Evolutionary conservation across 495 filamentous ascomycete genomes (phyloP).

Genomic region (Daldinia caldariorum): DNA sequence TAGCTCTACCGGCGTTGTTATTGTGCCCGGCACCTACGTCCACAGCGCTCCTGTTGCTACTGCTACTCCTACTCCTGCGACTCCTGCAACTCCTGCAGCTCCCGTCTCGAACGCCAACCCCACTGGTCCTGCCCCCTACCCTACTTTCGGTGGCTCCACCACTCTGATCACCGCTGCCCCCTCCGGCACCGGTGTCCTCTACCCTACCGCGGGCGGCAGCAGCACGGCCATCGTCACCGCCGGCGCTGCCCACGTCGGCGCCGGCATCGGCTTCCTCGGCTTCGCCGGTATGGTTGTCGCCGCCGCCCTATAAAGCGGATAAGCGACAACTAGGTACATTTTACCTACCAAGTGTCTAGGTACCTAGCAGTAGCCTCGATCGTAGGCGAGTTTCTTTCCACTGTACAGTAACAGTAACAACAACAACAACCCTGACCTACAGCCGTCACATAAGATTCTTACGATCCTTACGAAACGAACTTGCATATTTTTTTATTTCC

Average conservation of each 20-base stretch:
- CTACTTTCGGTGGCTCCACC: slow-evolving; percentile 36
- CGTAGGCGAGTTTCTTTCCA: slow-evolving; percentile 19
- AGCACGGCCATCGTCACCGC: slow-evolving; percentile 47
- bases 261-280: slow-evolving; percentile 52
- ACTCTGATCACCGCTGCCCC: slow-evolving; percentile 42
- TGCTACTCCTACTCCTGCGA: slow-evolving; percentile 1
- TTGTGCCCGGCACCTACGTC: slow-evolving; percentile 60
- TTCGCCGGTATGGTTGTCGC: slow-evolving; percentile 41
- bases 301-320: slow-evolving; percentile 49
- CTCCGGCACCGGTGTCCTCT: slow-evolving; percentile 43
- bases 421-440: slow-evolving; percentile 29
- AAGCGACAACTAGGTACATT: not conserved
- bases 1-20: slow-evolving; percentile 54
- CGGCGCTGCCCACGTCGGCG: slow-evolving; percentile 49
- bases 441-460: slow-evolving; percentile 48
- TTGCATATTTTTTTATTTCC: slow-evolving; percentile 37
- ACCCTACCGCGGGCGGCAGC: slow-evolving; percentile 40
- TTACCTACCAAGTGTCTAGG: no score
- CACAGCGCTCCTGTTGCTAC: not conserved
- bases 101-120: slow-evolving; percentile 2
- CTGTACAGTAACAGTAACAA: slow-evolving; percentile 23
- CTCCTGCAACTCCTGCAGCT: not conserved
- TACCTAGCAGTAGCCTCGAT: slow-evolving; percentile 12
- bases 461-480: slow-evolving; percentile 54
- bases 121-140: slow-evolving; percentile 38